Base-by-base conservation (phyloP, 768 basidiomycete species). In the Psilocybe tampanensis region DNA sequence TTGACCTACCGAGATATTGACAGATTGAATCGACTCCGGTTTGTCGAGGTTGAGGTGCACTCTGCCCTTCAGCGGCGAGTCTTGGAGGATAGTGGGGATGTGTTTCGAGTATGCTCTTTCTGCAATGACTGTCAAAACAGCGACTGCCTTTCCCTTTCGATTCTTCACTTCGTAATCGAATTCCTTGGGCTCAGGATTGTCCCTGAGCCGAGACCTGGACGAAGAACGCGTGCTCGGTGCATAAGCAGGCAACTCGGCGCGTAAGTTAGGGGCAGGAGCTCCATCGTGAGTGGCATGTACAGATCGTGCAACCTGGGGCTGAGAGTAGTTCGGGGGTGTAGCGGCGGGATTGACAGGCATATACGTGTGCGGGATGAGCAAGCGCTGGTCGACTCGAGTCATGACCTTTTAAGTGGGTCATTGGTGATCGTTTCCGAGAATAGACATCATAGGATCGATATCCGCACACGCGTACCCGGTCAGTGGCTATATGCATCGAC, bases 1-100 rank as follows among this genome's bases (percentile, higher is more conserved):
- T 17, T 17, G 7, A 62, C 75, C 64, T 63, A 86, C 86, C 55
- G 76, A 74, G 48, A 88, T 60, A 12, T 71, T 68, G 12, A 88
- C 76, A 11, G 74, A 73, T 56, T 80, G 77, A 44, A 85, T 76
- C 19, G 72, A 70, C 41, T 83, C 80, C 6, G 76, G 70, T 34
- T 72, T 72, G 4, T 70, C 70, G 17, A 75, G 56, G 47, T 65
- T 64, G 22, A 81, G 62, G 7, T 64, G 64, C 12, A 80, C 72
- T 36, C 67, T 66, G 9, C 80, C 79, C 36, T 64, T 64, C 5
- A 78, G 62, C 2, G 60, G 59, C 9, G 66, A 63, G 36, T 74
- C 73, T 62, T 80, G 72, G 15, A 73, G 42, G 59, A 74, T 69
- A 1, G 67, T 72, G 6, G 78, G 76, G 15, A 70, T 51, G 13